phyloP scores from a whole-genome alignment of 129 eudicot genomes.

The Cynara cardunculus region DNA sequence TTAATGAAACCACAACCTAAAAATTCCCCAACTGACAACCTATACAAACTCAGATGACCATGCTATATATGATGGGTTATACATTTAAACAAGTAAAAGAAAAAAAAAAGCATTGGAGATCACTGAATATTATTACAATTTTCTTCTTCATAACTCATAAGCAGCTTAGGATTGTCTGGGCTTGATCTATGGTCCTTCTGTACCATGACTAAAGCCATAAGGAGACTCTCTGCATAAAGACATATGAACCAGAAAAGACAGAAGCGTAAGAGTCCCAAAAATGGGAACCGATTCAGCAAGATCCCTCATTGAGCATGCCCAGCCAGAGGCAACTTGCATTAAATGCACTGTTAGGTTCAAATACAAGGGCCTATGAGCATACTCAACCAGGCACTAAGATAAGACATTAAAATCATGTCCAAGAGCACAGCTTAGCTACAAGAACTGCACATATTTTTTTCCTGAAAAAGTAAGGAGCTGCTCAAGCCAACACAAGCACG shows the following conservation, averaged over 20 bases:
- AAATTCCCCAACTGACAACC: neutral
- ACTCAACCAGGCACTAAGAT: too few species aligned
- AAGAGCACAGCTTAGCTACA: too few species aligned
- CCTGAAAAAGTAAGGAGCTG: too few species aligned
- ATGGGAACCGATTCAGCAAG: neutral
- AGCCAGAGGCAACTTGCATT: too few species aligned
- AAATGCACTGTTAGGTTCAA: too few species aligned
- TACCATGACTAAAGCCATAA: neutral
- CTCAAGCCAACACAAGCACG: too few species aligned
- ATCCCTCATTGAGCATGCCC: neutral
- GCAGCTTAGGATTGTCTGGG: neutral
- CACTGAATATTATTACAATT: neutral
- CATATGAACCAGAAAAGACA: neutral
- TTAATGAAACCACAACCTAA: neutral
- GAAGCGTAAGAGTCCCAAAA: neutral
- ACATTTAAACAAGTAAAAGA: neutral
- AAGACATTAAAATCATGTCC: too few species aligned
- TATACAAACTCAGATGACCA: neutral
- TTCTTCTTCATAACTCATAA: neutral
- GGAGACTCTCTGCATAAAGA: neutral
- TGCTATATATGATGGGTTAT: neutral
- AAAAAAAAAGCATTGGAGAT: neutral
- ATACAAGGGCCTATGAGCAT: too few species aligned
- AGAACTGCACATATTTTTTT: too few species aligned
- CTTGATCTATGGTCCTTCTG: neutral